Conservation (phyloP, 2,329 filamentous ascomycete species). For the Microsporum audouinii region DNA sequence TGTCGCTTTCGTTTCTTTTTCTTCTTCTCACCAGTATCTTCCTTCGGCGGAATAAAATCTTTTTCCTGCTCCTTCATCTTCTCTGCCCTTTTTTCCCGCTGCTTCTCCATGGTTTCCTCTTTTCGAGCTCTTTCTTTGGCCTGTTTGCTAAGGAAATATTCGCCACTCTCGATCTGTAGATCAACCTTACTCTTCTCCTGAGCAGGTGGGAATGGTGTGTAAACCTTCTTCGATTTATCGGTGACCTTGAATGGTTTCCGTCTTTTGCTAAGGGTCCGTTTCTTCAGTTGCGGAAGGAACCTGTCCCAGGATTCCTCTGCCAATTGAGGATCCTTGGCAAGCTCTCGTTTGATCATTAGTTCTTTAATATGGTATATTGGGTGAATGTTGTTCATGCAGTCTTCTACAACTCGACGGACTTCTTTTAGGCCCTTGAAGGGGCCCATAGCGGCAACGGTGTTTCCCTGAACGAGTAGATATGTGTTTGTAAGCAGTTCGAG, state of each 20-base stretch:
- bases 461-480: conserved; percentile 92
- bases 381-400: conserved; percentile 93
- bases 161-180: conserved; percentile 91
- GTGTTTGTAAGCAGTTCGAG: conserved; percentile 82
- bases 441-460: conserved; percentile 87
- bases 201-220: conserved; percentile 92
- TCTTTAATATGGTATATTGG: conserved; percentile 90
- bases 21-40: conserved; percentile 47
- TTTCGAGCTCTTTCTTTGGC: conserved; percentile 75
- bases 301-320: conserved; percentile 87
- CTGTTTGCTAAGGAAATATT: conserved; percentile 90
- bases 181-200: conserved; percentile 99
- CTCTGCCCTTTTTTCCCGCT: conserved; percentile 77
- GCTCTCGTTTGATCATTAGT: conserved; percentile 84
- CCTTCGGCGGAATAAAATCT: conserved; percentile 78
- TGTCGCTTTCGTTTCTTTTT: conserved; percentile 28
- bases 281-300: conserved; percentile 96
- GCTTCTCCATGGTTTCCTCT: conserved; percentile 71
- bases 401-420: conserved; percentile 75
- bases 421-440: conserved; percentile 89
- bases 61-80: conserved; percentile 74
- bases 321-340: conserved; percentile 78
- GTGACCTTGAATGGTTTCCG: conserved; percentile 71
- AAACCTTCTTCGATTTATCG: conserved; percentile 87
- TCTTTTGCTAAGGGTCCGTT: conserved; percentile 74